Conservation (phyloP, 2,329 filamentous ascomycete species). For the Aspergillus puulaauensis region DNA sequence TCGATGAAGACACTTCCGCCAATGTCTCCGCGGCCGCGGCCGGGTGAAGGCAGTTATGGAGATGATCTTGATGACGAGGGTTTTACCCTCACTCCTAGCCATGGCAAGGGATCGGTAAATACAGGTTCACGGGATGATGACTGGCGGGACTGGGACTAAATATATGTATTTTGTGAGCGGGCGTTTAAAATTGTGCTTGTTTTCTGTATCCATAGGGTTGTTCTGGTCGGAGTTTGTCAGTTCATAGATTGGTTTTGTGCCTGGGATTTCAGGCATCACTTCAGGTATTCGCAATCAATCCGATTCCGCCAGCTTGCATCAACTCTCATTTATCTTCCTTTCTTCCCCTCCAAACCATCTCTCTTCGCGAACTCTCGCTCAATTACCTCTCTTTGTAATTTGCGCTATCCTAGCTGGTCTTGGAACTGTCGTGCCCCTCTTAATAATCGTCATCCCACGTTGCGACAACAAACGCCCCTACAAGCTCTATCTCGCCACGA, state of each 20-base stretch:
- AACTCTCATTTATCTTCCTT: neutral
- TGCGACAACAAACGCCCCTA: neutral
- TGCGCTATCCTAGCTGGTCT: constrained; percentile 2
- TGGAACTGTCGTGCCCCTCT: neutral
- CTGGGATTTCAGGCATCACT: neutral
- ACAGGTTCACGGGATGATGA: constrained; percentile 29
- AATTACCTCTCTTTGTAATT: neutral
- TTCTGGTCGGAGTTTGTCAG: neutral
- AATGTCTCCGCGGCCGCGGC: constrained; percentile 37
- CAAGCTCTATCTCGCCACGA: neutral
- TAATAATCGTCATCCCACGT: neutral
- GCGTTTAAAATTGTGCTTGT: neutral
- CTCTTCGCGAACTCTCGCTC: neutral
- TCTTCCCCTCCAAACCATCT: neutral
- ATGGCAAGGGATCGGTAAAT: neutral
- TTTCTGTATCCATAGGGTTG: constrained; percentile 2
- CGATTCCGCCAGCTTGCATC: constrained; percentile 1
- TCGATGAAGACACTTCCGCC: constrained; percentile 45
- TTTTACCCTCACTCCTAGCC: constrained; percentile 12
- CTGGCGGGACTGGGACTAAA: constrained; percentile 43
- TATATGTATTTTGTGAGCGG: neutral
- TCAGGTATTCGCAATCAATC: neutral
- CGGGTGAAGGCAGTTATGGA: constrained; percentile 36
- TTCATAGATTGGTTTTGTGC: neutral
- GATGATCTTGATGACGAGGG: constrained; percentile 25